These are phyloP conservation scores for Saturnispora diversa DNA, from an alignment of 805 yeast species.

Conservation along the genomic window DNA sequence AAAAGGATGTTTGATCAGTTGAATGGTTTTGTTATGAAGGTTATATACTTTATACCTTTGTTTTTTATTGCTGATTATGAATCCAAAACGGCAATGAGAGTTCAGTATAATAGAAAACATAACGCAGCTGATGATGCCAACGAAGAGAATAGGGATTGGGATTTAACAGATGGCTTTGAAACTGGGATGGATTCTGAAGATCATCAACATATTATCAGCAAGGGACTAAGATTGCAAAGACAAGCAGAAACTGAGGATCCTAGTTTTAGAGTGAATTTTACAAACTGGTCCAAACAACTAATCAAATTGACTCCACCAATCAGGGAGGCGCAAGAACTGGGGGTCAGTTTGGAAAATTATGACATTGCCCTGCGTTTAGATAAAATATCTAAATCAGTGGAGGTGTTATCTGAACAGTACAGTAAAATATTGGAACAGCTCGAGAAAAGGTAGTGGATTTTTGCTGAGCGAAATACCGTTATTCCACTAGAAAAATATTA, in stretches of 20 bases:
- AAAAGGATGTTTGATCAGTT: slow-evolving; percentile 29
- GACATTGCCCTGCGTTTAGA: slow-evolving; percentile 48
- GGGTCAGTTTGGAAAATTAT: slow-evolving; percentile 59
- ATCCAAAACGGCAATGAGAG: slow-evolving; percentile 56
- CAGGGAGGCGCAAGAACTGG: slow-evolving; percentile 41
- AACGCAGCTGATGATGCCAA: slow-evolving; percentile 71
- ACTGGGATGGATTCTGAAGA: slow-evolving; percentile 28
- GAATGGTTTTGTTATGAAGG: slow-evolving; percentile 50
- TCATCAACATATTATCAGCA: slow-evolving; percentile 26
- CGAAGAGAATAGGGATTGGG: slow-evolving; percentile 75
- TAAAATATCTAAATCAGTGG: slow-evolving; percentile 34
- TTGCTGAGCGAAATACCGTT: neutral
- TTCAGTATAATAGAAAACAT: slow-evolving; percentile 58
- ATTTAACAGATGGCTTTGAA: slow-evolving; percentile 65
- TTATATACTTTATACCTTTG: slow-evolving; percentile 63
- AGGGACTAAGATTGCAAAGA: slow-evolving; percentile 41
- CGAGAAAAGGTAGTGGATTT: neutral
- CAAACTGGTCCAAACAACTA: slow-evolving; percentile 44
- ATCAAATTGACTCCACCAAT: slow-evolving; percentile 51
- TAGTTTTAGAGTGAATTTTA: slow-evolving; percentile 45
- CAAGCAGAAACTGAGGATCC: slow-evolving; percentile 66
- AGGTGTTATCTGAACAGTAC: slow-evolving; percentile 28
- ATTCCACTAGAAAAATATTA: neutral
- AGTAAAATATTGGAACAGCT: slow-evolving; percentile 14
- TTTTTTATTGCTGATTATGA: slow-evolving; percentile 56